phyloP scores from a whole-genome alignment of 2,329 filamentous ascomycete genomes.

The Pyrenophora graminea region DNA sequence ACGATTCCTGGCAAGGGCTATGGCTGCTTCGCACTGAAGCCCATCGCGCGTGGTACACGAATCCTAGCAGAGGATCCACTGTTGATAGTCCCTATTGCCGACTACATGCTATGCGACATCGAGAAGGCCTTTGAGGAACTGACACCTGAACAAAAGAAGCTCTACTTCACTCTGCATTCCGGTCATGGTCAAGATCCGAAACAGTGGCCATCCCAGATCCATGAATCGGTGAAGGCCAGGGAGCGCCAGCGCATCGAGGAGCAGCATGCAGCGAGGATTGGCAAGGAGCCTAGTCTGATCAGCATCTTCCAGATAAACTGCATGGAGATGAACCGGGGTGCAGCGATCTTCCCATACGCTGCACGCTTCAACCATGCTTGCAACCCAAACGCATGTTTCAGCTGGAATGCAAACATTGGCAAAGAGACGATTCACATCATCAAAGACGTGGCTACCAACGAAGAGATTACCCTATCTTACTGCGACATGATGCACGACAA shows the following conservation, averaged over 20 bases:
- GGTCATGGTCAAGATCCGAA: slow-evolving; percentile 33
- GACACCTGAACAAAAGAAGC: slow-evolving; percentile 18
- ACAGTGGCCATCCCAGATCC: slow-evolving; percentile 34
- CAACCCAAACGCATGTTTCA: slow-evolving; percentile 47
- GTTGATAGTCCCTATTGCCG: slow-evolving; percentile 37
- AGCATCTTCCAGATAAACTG: slow-evolving; percentile 51
- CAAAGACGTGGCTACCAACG: slow-evolving; percentile 39
- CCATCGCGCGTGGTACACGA: slow-evolving; percentile 45
- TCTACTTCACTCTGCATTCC: slow-evolving; percentile 38
- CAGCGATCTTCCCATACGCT: slow-evolving; percentile 44
- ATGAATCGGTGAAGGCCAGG: slow-evolving; percentile 16
- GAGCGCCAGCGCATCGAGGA: slow-evolving; percentile 36
- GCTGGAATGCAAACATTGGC: slow-evolving; percentile 38
- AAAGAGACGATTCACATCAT: slow-evolving; percentile 44
- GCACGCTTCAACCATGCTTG: slow-evolving; percentile 51
- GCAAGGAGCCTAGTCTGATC: slow-evolving; percentile 23
- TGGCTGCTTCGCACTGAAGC: slow-evolving; percentile 47
- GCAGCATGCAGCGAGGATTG: slow-evolving; percentile 38
- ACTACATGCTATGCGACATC: slow-evolving; percentile 44
- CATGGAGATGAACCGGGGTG: slow-evolving; percentile 41
- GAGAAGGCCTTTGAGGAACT: slow-evolving; percentile 29
- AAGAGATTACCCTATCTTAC: slow-evolving; percentile 48
- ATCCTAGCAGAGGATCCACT: slow-evolving; percentile 49
- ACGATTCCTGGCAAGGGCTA: slow-evolving; percentile 47
- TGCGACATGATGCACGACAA: slow-evolving; percentile 42